Percentiles rank a stretch among this genome's conserved stretches.
Conservation (phyloP, 2,329 filamentous ascomycete genomes). For the Calonectria hawksworthii region DNA sequence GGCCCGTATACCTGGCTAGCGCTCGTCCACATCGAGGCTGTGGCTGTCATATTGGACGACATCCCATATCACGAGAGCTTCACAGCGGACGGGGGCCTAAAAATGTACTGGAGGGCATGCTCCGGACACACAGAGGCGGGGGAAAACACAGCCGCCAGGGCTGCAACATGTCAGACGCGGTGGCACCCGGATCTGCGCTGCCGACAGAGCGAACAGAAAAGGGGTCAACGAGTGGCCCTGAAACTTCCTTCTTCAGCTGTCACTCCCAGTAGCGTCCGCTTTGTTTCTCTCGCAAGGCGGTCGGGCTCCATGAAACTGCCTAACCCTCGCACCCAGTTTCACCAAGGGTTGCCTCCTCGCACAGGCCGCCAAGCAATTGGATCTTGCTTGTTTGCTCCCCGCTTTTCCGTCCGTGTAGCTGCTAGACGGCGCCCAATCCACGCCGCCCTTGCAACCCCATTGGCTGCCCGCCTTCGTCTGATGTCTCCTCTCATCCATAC, state of each 20-base stretch:
- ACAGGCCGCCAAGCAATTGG: conserved; percentile 10
- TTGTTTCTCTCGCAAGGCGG: neutral
- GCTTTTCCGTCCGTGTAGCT: neutral
- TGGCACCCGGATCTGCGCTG: neutral
- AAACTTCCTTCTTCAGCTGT: conserved; percentile 10
- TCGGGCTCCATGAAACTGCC: conserved; percentile 6
- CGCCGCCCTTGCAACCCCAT: neutral
- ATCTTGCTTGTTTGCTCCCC: neutral
- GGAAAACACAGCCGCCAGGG: neutral
- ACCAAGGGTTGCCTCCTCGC: conserved; percentile 14
- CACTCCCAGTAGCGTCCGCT: neutral
- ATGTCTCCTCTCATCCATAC: neutral
- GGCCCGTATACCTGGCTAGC: neutral
- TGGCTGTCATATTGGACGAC: neutral
- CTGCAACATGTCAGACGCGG: neutral
- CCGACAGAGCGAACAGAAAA: neutral
- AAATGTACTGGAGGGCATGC: neutral
- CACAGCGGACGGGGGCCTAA: neutral
- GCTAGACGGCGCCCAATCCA: neutral
- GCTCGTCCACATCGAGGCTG: neutral
- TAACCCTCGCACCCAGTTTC: conserved; percentile 14
- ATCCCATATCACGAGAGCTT: neutral
- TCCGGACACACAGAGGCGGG: neutral
- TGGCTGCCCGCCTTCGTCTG: conserved; percentile 1
- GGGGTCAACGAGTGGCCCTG: neutral